Percentiles rank a stretch among this genome's conserved stretches.
Conservation (phyloP, 192 early-diverging fungal species). For the Podila horticola region DNA sequence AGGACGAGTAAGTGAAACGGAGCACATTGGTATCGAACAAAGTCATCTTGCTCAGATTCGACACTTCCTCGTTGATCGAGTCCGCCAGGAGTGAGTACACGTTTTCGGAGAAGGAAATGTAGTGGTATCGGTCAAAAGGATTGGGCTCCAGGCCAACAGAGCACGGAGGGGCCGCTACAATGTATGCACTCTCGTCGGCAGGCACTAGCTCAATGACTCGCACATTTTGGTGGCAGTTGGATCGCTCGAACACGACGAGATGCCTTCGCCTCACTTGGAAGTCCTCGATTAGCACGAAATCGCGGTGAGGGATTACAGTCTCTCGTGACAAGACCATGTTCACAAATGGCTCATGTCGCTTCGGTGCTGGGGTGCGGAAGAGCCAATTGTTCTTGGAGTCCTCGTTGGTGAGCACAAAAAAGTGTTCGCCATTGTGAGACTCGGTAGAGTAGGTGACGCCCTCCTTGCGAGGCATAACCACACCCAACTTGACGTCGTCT, state of each 20-base stretch:
- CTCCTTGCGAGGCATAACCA: constrained; percentile 61
- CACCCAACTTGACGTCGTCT: constrained; percentile 24
- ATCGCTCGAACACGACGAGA: constrained; percentile 67
- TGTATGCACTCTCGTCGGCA: neutral
- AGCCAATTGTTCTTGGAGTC: constrained; percentile 69
- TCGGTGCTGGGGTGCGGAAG: constrained; percentile 60
- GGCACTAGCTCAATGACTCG: constrained; percentile 60
- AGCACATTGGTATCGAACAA: constrained; percentile 56
- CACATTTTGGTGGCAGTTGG: constrained; percentile 70
- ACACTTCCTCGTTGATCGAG: constrained; percentile 60
- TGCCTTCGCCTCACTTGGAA: constrained; percentile 64
- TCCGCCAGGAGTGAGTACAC: constrained; percentile 62
- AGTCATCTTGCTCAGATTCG: constrained; percentile 57
- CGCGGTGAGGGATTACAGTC: constrained; percentile 65
- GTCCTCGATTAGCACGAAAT: constrained; percentile 69
- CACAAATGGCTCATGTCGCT: constrained; percentile 5
- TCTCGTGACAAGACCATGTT: constrained; percentile 47
- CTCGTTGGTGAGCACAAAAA: constrained; percentile 67
- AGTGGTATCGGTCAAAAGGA: constrained; percentile 62
- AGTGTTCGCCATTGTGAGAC: constrained; percentile 60
- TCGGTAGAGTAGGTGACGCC: constrained; percentile 60
- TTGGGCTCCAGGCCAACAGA: constrained; percentile 23
- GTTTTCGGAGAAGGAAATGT: constrained; percentile 66
- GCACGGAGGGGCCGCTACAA: constrained; percentile 21
- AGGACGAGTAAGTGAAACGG: constrained; percentile 56